Evolutionary conservation across 495 filamentous ascomycete genomes (phyloP), one percentile per base, ranked within the genome.

Genomic region (Pyrenopolyporus hunteri): DNA sequence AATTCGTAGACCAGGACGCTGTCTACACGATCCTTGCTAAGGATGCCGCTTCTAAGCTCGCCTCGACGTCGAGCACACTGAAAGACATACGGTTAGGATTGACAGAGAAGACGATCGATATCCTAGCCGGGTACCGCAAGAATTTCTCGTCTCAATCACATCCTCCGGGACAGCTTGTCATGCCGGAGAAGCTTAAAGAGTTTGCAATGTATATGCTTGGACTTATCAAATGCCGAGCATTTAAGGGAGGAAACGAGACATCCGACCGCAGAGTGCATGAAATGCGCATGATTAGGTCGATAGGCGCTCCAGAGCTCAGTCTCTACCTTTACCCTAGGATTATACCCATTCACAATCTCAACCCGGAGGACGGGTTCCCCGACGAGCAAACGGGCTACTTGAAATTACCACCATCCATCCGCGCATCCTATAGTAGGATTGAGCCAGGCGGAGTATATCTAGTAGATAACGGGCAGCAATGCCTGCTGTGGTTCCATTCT

Each of bases 131-230:
- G 58, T 97, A 98, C 73, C 87, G 94, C 59, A 97, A 95, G 81
- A 88, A 93, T 67, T 91, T 89, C 68, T 87, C 92, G 0, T 86
- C 76, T 7, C 77, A 80, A 43, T 87, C 89, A 2, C 91, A 96
- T 67, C 93, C 94, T 6, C 91, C 94, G 6, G 91, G 93, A 9
- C 92, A 99, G 70, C 82, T 99, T 31, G 90, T 99, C 44, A 85
- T 99, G 68, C 94, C 94, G 0, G 95, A 99, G 73, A 89, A 93
- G 40, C 81, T 99, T 17, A 99, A 98, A 69, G 94, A 99, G 66
- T 94, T 97, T 69, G 86, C 87, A 47, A 96, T 99, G 93, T 98
- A 92, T 74, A 92, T 95, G 75, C 85, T 99, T n/a, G 87, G 89
- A 48, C 74, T 99, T 65, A 73, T 97, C 58, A 99, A 98, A 73